Conservation (phyloP, 495 filamentous ascomycete genomes). For the Aspergillus funiculosus region DNA sequence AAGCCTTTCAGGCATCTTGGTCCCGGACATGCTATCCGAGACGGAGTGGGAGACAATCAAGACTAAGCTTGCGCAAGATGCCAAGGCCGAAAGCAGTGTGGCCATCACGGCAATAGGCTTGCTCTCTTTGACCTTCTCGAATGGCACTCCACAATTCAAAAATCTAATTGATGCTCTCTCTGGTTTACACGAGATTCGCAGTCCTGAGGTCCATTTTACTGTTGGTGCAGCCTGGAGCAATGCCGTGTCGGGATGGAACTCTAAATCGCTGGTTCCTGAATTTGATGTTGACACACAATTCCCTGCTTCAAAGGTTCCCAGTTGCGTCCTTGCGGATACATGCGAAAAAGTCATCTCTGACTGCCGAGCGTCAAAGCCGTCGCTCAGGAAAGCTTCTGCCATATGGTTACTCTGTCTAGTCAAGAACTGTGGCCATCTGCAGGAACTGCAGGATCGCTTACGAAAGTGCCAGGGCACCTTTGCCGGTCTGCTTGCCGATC, state of each 20-base stretch:
- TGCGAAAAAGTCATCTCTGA: slow-evolving; percentile 65
- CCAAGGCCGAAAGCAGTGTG: slow-evolving; percentile 75
- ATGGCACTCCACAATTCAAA: slow-evolving; percentile 26
- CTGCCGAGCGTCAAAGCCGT: slow-evolving; percentile 77
- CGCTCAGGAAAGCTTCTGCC: slow-evolving; percentile 77
- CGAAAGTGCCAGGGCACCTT: slow-evolving; percentile 81
- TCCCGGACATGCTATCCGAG: slow-evolving; percentile 31
- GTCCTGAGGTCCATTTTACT: slow-evolving; percentile 80
- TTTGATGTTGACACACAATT: slow-evolving; percentile 54
- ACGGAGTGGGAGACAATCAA: slow-evolving; percentile 43
- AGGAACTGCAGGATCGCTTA: slow-evolving; percentile 63
- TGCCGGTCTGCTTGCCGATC: slow-evolving; percentile 75
- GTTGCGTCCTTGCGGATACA: slow-evolving; percentile 46
- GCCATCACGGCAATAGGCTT: slow-evolving; percentile 70
- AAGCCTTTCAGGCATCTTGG: slow-evolving; percentile 60
- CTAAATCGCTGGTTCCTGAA: slow-evolving; percentile 52
- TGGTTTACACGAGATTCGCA: slow-evolving; percentile 70
- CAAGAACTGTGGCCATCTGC: slow-evolving; percentile 75
- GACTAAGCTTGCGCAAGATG: slow-evolving; percentile 54
- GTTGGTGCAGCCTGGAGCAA: slow-evolving; percentile 80
- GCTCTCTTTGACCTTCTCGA: slow-evolving; percentile 51
- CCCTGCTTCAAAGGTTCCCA: slow-evolving; percentile 38
- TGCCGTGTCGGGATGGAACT: slow-evolving; percentile 73
- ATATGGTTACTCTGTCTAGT: slow-evolving; percentile 94
- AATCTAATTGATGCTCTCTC: slow-evolving; percentile 59